These are phyloP conservation scores for Medakamo hakoo DNA, from an alignment of 139 green algal genomes.

Conservation along the genomic window DNA sequence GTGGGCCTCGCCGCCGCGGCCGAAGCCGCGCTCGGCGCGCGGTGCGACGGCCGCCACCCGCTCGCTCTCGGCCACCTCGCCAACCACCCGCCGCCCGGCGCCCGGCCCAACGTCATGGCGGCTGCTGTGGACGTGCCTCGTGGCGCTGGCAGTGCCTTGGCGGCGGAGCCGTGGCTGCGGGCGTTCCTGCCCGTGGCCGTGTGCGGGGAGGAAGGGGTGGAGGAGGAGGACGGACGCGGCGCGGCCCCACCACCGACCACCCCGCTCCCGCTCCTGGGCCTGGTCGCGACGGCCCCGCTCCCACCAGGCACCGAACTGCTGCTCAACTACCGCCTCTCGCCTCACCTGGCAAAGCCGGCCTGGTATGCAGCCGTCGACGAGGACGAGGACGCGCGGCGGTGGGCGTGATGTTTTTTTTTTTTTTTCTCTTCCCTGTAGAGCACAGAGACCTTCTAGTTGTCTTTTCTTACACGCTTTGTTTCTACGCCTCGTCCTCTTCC, in stretches of 20 bases:
- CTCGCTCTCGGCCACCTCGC: slow-evolving; percentile 41
- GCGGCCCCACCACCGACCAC: not conserved
- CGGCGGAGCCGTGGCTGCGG: not conserved
- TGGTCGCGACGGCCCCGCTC: slow-evolving; percentile 33
- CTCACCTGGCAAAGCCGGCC: slow-evolving; percentile 17
- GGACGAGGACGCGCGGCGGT: slow-evolving; percentile 39
- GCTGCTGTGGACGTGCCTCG: slow-evolving; percentile 18
- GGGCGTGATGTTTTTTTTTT: slow-evolving; percentile 20
- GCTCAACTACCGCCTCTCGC: slow-evolving; percentile 55
- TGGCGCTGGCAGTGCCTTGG: not conserved
- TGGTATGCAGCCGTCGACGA: slow-evolving; percentile 53
- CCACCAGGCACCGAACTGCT: slow-evolving; percentile 45
- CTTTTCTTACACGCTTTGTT: no score
- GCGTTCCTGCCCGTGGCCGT: not conserved
- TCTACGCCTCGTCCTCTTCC: no score
- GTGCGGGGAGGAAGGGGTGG: not conserved
- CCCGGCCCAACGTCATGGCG: slow-evolving; percentile 38
- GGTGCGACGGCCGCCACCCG: slow-evolving; percentile 33
- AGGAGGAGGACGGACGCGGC: not conserved
- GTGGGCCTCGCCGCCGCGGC: slow-evolving; percentile 3
- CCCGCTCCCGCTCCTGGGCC: slow-evolving; percentile 21
- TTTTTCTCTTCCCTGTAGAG: no score
- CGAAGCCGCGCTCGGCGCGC: slow-evolving; percentile 3
- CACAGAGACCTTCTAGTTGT: no score
- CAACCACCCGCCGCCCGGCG: slow-evolving; percentile 36